These are phyloP conservation scores for Exophiala sp. DNA, from an alignment of 2,329 filamentous ascomycete genomes.

Conservation along the genomic window DNA sequence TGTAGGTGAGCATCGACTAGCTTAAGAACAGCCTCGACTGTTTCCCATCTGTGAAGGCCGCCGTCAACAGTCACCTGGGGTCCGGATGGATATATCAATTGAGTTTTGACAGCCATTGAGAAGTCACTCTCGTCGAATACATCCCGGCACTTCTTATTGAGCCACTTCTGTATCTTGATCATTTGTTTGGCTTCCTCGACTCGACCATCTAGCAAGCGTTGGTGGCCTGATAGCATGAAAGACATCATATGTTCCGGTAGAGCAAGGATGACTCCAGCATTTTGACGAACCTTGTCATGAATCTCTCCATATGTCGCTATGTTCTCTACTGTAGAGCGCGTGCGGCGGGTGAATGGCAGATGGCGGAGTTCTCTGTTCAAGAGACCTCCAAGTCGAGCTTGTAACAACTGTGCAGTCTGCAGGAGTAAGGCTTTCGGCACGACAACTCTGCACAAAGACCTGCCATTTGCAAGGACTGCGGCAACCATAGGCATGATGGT, in stretches of 20 bases:
- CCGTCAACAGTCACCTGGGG: slow-evolving; percentile 50
- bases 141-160: slow-evolving; percentile 49
- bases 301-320: slow-evolving; percentile 39
- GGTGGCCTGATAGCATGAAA: slow-evolving; percentile 59
- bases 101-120: slow-evolving; percentile 58
- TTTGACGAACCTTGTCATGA: slow-evolving; percentile 44
- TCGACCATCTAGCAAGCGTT: slow-evolving; percentile 40
- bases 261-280: slow-evolving; percentile 56
- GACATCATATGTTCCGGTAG: slow-evolving; percentile 65
- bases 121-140: slow-evolving; percentile 66
- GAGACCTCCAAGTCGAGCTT: slow-evolving; percentile 44
- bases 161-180: slow-evolving; percentile 42
- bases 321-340: slow-evolving; percentile 29
- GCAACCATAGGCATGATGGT: slow-evolving; percentile 66
- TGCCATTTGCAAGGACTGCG: slow-evolving; percentile 50
- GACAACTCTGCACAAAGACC: slow-evolving; percentile 54
- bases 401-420: slow-evolving; percentile 59
- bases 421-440: slow-evolving; percentile 59
- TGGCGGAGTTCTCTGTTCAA: slow-evolving; percentile 44
- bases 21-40: slow-evolving; percentile 49
- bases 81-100: slow-evolving; percentile 63
- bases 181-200: slow-evolving; percentile 34
- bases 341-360: slow-evolving; percentile 47
- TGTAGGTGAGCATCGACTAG: slow-evolving; percentile 7
- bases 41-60: slow-evolving; percentile 54